A percentile compares a stretch with the other conserved stretches of the same genome.
phyloP scores from a whole-genome alignment of 495 filamentous ascomycete species.

The Copromyces sp. region DNA sequence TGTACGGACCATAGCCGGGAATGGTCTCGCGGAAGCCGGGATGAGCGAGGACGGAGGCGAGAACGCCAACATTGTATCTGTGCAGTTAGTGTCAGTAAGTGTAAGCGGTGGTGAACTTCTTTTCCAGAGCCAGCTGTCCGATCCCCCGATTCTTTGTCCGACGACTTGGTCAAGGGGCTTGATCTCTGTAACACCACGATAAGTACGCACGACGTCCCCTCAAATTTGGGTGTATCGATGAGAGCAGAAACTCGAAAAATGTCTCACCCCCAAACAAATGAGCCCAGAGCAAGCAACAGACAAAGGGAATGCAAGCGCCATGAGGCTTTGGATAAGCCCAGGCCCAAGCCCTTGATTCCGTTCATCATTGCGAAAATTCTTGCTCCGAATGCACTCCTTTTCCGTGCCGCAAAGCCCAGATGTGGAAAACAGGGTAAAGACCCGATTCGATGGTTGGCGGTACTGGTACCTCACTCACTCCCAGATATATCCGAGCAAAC shows the following conservation, averaged over 20 bases:
- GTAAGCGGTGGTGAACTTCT: not conserved
- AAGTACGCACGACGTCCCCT: not conserved
- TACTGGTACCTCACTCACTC: not conserved
- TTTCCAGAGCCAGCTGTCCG: not conserved
- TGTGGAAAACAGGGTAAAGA: not conserved
- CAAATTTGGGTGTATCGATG: not conserved
- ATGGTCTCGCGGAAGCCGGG: slow-evolving; percentile 39
- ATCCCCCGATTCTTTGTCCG: not conserved
- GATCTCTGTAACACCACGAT: not conserved
- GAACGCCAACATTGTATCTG: slow-evolving; percentile 48
- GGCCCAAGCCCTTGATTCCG: not conserved
- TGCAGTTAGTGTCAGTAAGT: not conserved
- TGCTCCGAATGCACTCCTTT: not conserved
- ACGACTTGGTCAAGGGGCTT: not conserved
- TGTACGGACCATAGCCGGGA: slow-evolving; percentile 29
- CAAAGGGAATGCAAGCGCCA: slow-evolving; percentile 38
- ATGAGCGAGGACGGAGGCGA: slow-evolving; percentile 45
- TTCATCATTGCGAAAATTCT: not conserved
- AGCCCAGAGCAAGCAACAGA: slow-evolving; percentile 44
- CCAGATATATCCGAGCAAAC: not conserved
- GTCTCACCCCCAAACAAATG: slow-evolving; percentile 49
- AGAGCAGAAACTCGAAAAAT: not conserved
- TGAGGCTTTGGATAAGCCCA: slow-evolving; percentile 25
- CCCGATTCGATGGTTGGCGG: not conserved
- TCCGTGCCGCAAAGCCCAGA: not conserved